A percentile compares a stretch with the other conserved stretches of the same genome.
Conservation (phyloP, 2,329 filamentous ascomycete genomes). For the Diaporthe velutina region DNA sequence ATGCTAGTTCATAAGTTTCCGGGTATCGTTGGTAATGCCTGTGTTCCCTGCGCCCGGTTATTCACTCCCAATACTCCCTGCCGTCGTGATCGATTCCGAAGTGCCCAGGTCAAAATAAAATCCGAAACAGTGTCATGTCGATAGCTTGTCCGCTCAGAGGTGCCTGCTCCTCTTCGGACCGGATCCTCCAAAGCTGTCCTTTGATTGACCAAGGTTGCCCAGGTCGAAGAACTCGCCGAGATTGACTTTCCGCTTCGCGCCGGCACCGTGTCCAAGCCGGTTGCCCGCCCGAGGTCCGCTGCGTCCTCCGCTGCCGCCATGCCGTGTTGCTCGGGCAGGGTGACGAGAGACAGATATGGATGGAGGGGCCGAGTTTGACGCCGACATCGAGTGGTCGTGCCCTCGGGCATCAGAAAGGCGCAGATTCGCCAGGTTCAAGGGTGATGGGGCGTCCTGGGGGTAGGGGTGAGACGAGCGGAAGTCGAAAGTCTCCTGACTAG, state of each 20-base stretch:
- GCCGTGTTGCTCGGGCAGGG: conserved; percentile 39
- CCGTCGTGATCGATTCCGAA: conserved; percentile 3
- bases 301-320: conserved; percentile 42
- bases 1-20: conserved; percentile 35
- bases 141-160: conserved; percentile 45
- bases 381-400: conserved; percentile 52
- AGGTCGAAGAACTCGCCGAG: conserved; percentile 83
- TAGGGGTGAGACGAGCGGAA: conserved; percentile 76
- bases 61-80: conserved; percentile 30
- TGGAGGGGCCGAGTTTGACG: conserved; percentile 40
- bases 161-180: conserved; percentile 66
- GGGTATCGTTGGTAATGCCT: conserved; percentile 36
- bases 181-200: conserved; percentile 67
- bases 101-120: conserved; percentile 12
- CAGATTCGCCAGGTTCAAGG: conserved; percentile 72
- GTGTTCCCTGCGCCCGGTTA: conserved; percentile 16
- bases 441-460: conserved; percentile 62
- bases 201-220: conserved; percentile 71
- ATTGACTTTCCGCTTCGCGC: conserved; percentile 80
- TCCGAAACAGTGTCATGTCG: not conserved
- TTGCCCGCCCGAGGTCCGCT: conserved; percentile 46
- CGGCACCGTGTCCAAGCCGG: conserved; percentile 73
- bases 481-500: conserved; percentile 73
- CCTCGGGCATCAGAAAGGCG: conserved; percentile 67
- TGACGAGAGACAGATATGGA: conserved; percentile 34